A percentile compares a stretch with the other conserved stretches of the same genome.
These are phyloP conservation scores for Ogataea saltuana DNA, from an alignment of 805 yeast species.

Conservation along the genomic window DNA sequence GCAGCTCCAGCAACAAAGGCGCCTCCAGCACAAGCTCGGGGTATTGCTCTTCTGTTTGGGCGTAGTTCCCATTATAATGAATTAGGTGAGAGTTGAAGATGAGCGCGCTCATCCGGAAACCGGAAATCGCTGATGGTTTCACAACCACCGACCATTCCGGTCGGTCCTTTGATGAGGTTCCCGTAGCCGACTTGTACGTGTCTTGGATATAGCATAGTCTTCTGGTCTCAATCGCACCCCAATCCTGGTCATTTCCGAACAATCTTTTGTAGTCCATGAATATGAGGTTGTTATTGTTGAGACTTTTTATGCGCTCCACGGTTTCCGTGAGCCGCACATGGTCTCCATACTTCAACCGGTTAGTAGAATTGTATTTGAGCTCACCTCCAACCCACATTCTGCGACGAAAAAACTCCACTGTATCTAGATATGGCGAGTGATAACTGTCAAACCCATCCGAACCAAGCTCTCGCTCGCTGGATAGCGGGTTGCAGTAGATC, in stretches of 20 bases:
- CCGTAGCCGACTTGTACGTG: constrained; percentile 16
- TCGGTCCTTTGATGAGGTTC: neutral
- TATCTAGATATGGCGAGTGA: constrained; percentile 56
- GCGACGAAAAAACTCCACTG: constrained; percentile 43
- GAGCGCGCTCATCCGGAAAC: constrained; percentile 68
- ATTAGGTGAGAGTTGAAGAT: constrained; percentile 84
- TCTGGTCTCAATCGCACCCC: constrained; percentile 52
- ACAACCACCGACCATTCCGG: constrained; percentile 33
- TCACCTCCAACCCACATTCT: constrained; percentile 83
- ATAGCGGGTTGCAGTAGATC: constrained; percentile 62
- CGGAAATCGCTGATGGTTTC: constrained; percentile 43
- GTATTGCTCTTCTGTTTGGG: constrained; percentile 55
- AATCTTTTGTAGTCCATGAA: constrained; percentile 59
- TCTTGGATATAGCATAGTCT: constrained; percentile 61
- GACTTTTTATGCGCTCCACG: constrained; percentile 41
- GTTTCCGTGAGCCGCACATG: constrained; percentile 53
- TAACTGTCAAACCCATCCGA: constrained; percentile 80
- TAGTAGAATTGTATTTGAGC: constrained; percentile 40
- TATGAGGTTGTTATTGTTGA: constrained; percentile 36
- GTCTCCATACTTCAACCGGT: constrained; percentile 39
- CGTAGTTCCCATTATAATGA: constrained; percentile 67
- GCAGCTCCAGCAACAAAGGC: constrained; percentile 66
- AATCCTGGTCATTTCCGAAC: constrained; percentile 35
- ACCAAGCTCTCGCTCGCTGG: constrained; percentile 49
- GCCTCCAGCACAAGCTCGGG: constrained; percentile 74